These are phyloP conservation scores for Candida dajiaensis DNA, from an alignment of 805 yeast genomes.

Conservation along the genomic window DNA sequence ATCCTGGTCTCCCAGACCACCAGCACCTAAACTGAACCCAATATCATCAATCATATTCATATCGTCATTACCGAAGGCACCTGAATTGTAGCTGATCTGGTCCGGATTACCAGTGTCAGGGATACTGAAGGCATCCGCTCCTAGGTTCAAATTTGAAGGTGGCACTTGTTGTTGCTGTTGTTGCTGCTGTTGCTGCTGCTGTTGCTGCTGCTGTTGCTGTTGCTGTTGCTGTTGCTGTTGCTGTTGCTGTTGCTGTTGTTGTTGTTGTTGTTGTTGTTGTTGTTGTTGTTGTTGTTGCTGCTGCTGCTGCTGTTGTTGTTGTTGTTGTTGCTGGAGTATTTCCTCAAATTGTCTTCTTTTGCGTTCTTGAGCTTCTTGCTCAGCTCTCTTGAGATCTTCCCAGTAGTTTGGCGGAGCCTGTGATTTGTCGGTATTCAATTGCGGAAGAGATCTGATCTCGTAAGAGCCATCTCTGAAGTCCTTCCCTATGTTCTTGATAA, in stretches of 20 bases:
- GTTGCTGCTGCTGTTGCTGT: conserved; percentile 5
- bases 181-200: conserved; percentile 5
- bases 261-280: conserved; percentile 6
- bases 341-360: conserved; percentile 5
- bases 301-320: conserved; percentile 5
- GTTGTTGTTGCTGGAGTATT: conserved; percentile 3
- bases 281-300: conserved; percentile 5
- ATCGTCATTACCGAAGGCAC: conserved; percentile 13
- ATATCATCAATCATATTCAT: conserved; percentile 28
- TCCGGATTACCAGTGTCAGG: neutral
- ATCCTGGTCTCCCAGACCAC: conserved; percentile 28
- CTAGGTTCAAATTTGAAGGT: neutral
- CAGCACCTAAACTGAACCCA: conserved; percentile 25
- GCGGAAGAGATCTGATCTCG: conserved; percentile 9
- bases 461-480: conserved; percentile 2
- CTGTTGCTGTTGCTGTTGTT: conserved; percentile 4
- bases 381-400: conserved; percentile 16
- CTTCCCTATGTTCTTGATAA: conserved; percentile 4
- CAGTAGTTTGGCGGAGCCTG: conserved; percentile 23
- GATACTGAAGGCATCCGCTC: neutral
- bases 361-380: conserved; percentile 10
- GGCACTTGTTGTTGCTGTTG: conserved; percentile 2
- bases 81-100: conserved; percentile 8
- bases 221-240: conserved; percentile 6
- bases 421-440: conserved; percentile 11